These are phyloP conservation scores for Raffaelea deltoideospora DNA, from an alignment of 2,329 filamentous ascomycete species.

Conservation along the genomic window DNA sequence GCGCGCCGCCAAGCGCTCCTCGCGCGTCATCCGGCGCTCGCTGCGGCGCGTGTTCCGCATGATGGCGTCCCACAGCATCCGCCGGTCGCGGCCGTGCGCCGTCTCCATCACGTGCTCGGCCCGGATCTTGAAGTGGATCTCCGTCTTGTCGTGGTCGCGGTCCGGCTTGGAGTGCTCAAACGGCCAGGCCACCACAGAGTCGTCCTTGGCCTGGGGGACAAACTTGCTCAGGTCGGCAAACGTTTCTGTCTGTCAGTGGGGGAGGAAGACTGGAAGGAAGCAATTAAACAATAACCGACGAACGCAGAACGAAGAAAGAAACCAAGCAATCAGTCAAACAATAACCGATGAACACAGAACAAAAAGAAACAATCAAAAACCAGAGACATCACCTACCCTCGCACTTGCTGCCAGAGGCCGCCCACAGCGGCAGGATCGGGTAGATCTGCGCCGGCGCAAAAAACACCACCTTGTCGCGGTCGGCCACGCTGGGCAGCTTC, in stretches of 20 bases:
- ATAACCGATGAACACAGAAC: too few relatives aligned
- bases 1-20: slow-evolving; percentile 9
- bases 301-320: too few relatives aligned
- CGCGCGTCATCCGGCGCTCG: slow-evolving; percentile 11
- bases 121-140: slow-evolving; percentile 14
- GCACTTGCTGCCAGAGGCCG: slow-evolving; percentile 19
- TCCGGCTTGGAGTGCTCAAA: slow-evolving; percentile 11
- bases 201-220: slow-evolving; percentile 10
- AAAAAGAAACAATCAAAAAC: too few relatives aligned
- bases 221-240: slow-evolving; percentile 12
- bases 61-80: slow-evolving; percentile 16
- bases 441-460: slow-evolving; percentile 27
- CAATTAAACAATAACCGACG: too few relatives aligned
- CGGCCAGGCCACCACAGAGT: slow-evolving; percentile 14
- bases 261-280: too few relatives aligned
- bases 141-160: slow-evolving; percentile 6
- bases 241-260: too few relatives aligned
- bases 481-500: slow-evolving; percentile 4
- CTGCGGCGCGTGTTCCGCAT: slow-evolving; percentile 12
- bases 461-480: slow-evolving; percentile 17
- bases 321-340: too few relatives aligned
- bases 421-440: slow-evolving; percentile 23
- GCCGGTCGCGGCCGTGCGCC: slow-evolving; percentile 11
- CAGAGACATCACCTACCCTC: too few relatives aligned
- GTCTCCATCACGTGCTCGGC: slow-evolving; percentile 11